Base-by-base conservation (phyloP, 2,329 filamentous ascomycete species). In the Neonectria sp. region DNA sequence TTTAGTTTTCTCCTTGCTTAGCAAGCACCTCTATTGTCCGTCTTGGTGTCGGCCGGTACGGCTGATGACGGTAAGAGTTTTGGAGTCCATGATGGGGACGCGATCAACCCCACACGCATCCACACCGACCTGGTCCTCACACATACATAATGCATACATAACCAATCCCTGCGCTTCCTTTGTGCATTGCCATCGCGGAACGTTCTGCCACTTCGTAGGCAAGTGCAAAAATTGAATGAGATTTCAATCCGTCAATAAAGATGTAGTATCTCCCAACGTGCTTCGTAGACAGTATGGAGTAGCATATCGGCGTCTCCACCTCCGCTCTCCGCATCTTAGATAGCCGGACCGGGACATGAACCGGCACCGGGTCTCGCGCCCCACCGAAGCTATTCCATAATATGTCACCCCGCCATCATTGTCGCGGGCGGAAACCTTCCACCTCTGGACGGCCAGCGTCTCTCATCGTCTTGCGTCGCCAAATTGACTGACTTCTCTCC, bases 341-440 rank as follows among this genome's bases (percentile, higher is more conserved):
- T 60, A 48, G 33, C 63, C 63, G 63, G 63, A 40, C 63, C 63
- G 63, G 63, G 21, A 60, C 63, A 29, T 25, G 31, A 52, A 56
- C 68, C 73, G 73, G 73, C 70, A 72, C 71, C 72, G 73, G 73
- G 49, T 60, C 53, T 27, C 45, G 53, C 48, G 68, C 72, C 70
- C 73, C 73, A 70, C 73, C 67, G 58, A 64, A 75, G 71, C 60
- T 68, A 9, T 60, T 49, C 9, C 11, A 35, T 55, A 71, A 74
- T 69, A 75, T 69, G 72, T 75, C 73, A 75, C 70, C 73, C 73
- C 72, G 65, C 72, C 67, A 72, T 66, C 55, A 69, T 64, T 48
- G 43, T 51, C 52, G 37, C 15, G 17, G 37, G 31, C 65, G 24
- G 55, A 55, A 64, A 60, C 59, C 60, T 60, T 67, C 52, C 27